Evolutionary conservation across 257 asterid species (phyloP).

Genomic region (Lycium barbarum): DNA sequence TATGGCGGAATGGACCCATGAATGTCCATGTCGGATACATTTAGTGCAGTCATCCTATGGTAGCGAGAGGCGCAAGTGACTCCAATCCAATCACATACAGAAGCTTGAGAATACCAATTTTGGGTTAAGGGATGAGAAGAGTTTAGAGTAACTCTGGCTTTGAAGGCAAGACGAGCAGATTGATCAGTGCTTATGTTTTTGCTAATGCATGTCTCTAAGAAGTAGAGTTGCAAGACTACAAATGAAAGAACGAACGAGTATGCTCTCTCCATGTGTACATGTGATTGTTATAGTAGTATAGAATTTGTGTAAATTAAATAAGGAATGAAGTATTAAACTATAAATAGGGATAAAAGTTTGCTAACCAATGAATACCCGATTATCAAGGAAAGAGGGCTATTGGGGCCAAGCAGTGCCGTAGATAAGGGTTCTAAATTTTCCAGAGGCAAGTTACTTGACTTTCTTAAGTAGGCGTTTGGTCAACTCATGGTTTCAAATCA

Average conservation of each 20-base stretch:
- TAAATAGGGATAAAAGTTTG: too few relatives aligned
- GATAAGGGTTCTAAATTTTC: too few relatives aligned
- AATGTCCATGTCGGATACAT: neutral
- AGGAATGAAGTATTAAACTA: too few relatives aligned
- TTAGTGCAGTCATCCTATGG: neutral
- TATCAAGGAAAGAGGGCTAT: too few relatives aligned
- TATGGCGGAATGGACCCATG: neutral
- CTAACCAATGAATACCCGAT: too few relatives aligned
- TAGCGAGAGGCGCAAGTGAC: neutral
- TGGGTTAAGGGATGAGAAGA: too few relatives aligned
- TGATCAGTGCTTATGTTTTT: neutral
- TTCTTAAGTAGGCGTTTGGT: too few relatives aligned
- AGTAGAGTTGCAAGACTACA: neutral
- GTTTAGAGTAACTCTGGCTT: neutral
- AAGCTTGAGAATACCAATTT: neutral
- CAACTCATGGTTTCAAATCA: too few relatives aligned
- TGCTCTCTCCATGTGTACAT: neutral
- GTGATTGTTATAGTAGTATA: neutral
- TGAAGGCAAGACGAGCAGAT: neutral
- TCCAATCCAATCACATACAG: neutral
- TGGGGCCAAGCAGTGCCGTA: too few relatives aligned
- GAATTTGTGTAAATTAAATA: too few relatives aligned
- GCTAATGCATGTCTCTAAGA: neutral
- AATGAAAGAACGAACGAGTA: neutral
- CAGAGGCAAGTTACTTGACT: neutral